Conservation (phyloP, 331 rosid species). For the Malus hybrid region DNA sequence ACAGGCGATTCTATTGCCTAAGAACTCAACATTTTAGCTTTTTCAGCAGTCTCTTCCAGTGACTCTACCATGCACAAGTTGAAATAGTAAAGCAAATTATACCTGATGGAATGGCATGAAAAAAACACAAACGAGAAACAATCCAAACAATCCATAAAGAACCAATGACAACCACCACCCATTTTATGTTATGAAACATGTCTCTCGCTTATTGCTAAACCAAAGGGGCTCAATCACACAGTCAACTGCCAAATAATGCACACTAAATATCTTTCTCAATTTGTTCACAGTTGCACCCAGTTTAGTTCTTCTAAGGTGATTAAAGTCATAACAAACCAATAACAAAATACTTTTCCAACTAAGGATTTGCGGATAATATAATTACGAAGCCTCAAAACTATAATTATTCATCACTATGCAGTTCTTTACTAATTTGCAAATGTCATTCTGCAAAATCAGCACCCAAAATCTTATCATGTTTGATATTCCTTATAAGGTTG, state of each 20-base stretch:
- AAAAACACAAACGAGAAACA: neutral
- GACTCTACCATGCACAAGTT: neutral
- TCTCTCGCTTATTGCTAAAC: neutral
- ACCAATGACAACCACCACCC: neutral
- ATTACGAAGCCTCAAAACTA: neutral
- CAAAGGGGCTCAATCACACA: neutral
- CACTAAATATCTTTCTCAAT: neutral
- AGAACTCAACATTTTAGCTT: neutral
- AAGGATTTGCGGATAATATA: neutral
- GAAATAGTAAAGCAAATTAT: neutral
- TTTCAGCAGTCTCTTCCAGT: neutral
- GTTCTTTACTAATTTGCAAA: neutral
- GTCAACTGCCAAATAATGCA: neutral
- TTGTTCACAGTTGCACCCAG: neutral
- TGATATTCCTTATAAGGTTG: neutral
- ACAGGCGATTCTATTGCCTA: neutral
- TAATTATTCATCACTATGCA: neutral
- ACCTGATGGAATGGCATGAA: neutral
- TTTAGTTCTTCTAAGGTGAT: neutral
- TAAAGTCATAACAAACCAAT: neutral
- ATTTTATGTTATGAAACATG: neutral
- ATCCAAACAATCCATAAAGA: neutral
- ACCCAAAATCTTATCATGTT: neutral
- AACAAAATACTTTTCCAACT: neutral
- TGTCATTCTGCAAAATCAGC: neutral